Evolutionary conservation across 176 grass and related monocot species (phyloP).

Genomic region (Rhynchospora tenuis): DNA sequence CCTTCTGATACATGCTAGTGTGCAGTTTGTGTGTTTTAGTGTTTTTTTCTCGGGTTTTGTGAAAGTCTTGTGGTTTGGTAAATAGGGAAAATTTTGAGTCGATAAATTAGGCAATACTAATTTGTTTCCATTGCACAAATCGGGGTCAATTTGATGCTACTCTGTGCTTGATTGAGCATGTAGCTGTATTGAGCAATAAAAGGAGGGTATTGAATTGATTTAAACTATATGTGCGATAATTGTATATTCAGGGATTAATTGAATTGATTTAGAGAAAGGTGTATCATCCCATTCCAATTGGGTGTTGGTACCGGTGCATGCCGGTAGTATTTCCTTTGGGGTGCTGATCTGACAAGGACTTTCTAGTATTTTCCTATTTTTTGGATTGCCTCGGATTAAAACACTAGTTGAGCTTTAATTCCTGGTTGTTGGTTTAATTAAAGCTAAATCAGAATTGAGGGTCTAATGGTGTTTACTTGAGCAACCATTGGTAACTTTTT

Average conservation of each 20-base stretch:
- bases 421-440: background rate
- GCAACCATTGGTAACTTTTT: background rate
- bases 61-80: conserved; percentile 6
- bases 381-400: background rate
- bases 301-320: background rate
- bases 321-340: background rate
- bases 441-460: background rate
- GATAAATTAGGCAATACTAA: background rate
- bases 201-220: background rate
- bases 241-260: background rate
- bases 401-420: background rate
- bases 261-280: background rate
- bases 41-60: background rate
- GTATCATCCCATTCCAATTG: background rate
- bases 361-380: background rate
- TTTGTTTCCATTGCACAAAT: background rate
- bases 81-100: background rate
- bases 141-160: background rate
- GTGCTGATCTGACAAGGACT: background rate
- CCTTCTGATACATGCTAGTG: background rate
- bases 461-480: background rate
- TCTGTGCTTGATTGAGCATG: background rate
- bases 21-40: background rate
- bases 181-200: background rate
- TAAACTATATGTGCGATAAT: background rate